Conservation (phyloP, 805 yeast genomes). For the Schwanniomyces sp. region DNA sequence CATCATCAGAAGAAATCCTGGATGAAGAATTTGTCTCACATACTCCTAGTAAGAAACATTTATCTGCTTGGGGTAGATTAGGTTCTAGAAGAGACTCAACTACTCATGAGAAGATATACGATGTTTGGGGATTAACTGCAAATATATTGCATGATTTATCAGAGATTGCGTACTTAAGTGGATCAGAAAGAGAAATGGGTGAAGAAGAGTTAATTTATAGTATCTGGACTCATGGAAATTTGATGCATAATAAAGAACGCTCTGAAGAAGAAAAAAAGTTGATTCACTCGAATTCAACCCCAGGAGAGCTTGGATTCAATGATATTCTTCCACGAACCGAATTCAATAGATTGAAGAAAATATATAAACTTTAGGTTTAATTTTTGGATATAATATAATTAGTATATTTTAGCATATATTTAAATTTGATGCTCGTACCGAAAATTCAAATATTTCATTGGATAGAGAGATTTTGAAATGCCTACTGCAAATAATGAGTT, state of each 20-base stretch:
- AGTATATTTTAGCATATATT: background rate
- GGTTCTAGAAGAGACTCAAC: constrained; percentile 38
- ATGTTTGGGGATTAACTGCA: constrained; percentile 84
- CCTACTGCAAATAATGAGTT: background rate
- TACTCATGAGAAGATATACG: constrained; percentile 52
- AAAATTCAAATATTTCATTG: background rate
- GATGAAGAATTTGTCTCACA: constrained; percentile 7
- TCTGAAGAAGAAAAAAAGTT: constrained; percentile 54
- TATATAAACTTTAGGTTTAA: constrained; percentile 31
- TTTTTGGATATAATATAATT: background rate
- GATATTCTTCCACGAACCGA: constrained; percentile 47
- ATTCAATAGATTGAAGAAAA: constrained; percentile 37
- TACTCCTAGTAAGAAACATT: constrained; percentile 9
- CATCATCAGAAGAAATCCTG: constrained; percentile 48
- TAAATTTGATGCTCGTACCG: background rate
- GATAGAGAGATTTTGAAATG: background rate
- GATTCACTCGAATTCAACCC: constrained; percentile 31
- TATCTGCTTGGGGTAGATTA: constrained; percentile 36
- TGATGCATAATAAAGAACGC: constrained; percentile 49
- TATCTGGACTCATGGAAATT: constrained; percentile 52
- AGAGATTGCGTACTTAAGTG: constrained; percentile 41
- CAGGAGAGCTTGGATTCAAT: constrained; percentile 41
- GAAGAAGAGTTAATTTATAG: constrained; percentile 68
- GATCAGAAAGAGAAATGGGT: constrained; percentile 37
- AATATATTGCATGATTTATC: constrained; percentile 75